phyloP scores from a whole-genome alignment of 73 alveolate genomes.

The Blepharisma stoltei region DNA sequence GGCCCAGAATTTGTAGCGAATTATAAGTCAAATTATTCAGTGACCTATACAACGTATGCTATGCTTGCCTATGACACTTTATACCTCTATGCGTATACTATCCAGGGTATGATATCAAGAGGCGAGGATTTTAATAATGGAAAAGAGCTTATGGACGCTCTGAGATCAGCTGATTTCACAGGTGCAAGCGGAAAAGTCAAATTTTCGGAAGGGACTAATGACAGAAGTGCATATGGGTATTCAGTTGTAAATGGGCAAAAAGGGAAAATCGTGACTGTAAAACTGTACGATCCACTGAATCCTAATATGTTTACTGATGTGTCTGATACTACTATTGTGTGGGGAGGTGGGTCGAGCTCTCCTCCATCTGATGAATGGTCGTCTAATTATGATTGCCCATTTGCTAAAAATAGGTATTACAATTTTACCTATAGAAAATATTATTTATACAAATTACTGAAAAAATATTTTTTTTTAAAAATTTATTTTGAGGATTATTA shows the following conservation, averaged over 20 bases:
- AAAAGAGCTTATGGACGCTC: conserved; percentile 6
- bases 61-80: conserved; percentile 19
- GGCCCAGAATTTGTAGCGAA: not conserved
- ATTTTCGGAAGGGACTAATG: conserved; percentile 30
- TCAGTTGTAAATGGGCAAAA: not conserved
- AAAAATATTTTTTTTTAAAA: no score
- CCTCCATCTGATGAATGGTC: not conserved
- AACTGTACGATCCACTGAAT: conserved; percentile 23
- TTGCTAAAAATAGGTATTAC: no score
- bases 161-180: conserved; percentile 29
- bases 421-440: no score
- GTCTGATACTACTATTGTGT: not conserved
- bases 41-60: not conserved
- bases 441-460: no score
- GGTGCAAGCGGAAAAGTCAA: conserved; percentile 28
- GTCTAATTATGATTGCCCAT: conserved; percentile 24
- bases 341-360: conserved; percentile 30
- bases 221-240: conserved; percentile 27
- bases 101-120: not conserved
- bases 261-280: not conserved
- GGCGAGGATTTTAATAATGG: conserved; percentile 30
- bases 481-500: no score
- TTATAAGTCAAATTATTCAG: not conserved
- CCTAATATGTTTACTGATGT: conserved; percentile 2
- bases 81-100: not conserved